Conservation (phyloP, 495 filamentous ascomycete genomes). For the Neurospora intermedia region DNA sequence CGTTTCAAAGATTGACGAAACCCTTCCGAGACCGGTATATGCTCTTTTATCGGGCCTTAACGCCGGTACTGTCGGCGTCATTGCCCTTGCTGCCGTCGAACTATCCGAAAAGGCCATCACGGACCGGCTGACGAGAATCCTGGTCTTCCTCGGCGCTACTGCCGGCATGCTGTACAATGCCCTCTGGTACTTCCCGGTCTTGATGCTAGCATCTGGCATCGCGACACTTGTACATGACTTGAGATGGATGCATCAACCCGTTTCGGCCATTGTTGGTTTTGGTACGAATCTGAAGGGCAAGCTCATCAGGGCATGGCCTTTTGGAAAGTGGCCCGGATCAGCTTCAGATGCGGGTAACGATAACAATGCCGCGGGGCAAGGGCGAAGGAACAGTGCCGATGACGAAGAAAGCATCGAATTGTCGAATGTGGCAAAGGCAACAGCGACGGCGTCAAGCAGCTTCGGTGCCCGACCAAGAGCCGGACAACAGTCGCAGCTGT, state of each 20-base stretch:
- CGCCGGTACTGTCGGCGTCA: constrained; percentile 66
- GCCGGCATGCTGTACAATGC: constrained; percentile 68
- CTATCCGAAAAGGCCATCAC: constrained; percentile 66
- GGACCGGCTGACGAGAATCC: constrained; percentile 54
- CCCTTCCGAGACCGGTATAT: constrained; percentile 57
- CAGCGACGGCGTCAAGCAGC: not conserved
- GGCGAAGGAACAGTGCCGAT: not conserved
- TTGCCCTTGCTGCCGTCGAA: constrained; percentile 67
- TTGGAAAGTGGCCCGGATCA: not conserved
- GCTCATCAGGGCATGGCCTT: not conserved
- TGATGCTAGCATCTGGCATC: constrained; percentile 51
- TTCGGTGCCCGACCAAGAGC: not conserved
- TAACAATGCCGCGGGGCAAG: not conserved
- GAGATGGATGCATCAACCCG: constrained; percentile 34
- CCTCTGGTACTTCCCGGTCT: constrained; percentile 71
- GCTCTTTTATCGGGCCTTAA: constrained; percentile 72
- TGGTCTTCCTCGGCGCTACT: constrained; percentile 58
- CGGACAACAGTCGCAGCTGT: not conserved
- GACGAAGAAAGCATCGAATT: not conserved
- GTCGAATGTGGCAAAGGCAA: not conserved
- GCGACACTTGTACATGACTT: constrained; percentile 51
- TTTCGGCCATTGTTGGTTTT: not conserved
- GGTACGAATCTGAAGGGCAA: not conserved
- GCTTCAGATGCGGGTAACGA: not conserved
- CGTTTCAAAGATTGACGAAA: constrained; percentile 47